A percentile compares a stretch with the other conserved stretches of the same genome.
Conservation (phyloP, 176 grass and related monocot species). For the Raddia guianensis region DNA sequence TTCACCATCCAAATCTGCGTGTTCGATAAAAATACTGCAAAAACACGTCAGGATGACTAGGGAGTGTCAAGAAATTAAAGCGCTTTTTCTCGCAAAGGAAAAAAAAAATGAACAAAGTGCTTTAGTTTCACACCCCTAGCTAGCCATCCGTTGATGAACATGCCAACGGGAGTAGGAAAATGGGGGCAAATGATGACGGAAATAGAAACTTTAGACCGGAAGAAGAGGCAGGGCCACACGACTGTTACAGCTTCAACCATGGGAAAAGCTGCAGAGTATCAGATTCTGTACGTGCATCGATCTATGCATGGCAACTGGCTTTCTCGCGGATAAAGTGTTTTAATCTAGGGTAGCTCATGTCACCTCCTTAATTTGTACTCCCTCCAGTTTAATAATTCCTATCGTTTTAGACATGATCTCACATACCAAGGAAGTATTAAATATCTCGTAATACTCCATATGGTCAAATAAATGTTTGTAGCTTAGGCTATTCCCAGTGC, state of each 20-base stretch:
- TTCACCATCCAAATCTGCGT: constrained; percentile 26
- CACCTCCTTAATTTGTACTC: too few relatives aligned
- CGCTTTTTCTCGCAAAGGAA: constrained; percentile 4
- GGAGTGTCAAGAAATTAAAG: constrained; percentile 32
- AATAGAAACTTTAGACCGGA: constrained; percentile 26
- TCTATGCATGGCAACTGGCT: not conserved
- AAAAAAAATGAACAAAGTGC: constrained; percentile 11
- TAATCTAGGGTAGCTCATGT: too few relatives aligned
- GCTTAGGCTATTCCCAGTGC: too few relatives aligned
- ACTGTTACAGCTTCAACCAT: constrained; percentile 41
- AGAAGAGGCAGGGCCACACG: not conserved
- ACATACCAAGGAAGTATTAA: too few relatives aligned
- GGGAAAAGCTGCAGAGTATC: constrained; percentile 31
- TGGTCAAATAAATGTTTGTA: too few relatives aligned
- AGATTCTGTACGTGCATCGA: not conserved
- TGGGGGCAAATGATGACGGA: not conserved
- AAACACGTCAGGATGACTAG: constrained; percentile 49
- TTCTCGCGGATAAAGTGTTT: not conserved
- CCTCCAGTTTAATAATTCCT: too few relatives aligned
- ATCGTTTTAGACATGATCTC: too few relatives aligned
- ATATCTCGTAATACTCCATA: too few relatives aligned
- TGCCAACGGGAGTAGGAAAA: constrained; percentile 21
- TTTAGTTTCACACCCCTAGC: constrained; percentile 9
- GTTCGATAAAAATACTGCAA: constrained; percentile 33
- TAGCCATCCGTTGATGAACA: constrained; percentile 20